Evolutionary conservation across 352 stramenopile species (phyloP).

Genomic region (Achlya hypogyna): DNA sequence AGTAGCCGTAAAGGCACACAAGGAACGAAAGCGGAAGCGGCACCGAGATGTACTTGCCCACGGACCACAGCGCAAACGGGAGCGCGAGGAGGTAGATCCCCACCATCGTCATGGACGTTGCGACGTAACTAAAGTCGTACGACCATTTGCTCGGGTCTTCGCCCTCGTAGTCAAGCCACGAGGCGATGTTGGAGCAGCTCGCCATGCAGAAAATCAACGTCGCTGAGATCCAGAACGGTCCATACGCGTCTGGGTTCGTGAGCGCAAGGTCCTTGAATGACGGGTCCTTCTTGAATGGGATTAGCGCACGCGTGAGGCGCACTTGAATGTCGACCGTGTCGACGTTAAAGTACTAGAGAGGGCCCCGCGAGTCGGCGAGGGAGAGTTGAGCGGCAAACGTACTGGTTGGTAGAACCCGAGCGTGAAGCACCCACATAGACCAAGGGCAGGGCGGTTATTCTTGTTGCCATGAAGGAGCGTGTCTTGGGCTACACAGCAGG

Average conservation of each 20-base stretch:
- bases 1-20: slow-evolving; percentile 81
- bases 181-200: slow-evolving; percentile 76
- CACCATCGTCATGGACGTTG: slow-evolving; percentile 68
- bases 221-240: slow-evolving; percentile 73
- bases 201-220: slow-evolving; percentile 83
- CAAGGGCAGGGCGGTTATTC: slow-evolving; percentile 23
- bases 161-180: slow-evolving; percentile 59
- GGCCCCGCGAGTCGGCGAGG: not conserved
- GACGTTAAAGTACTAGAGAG: slow-evolving; percentile 76
- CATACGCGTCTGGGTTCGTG: slow-evolving; percentile 60
- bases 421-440: slow-evolving; percentile 72
- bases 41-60: slow-evolving; percentile 68
- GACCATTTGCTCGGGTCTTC: slow-evolving; percentile 30
- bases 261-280: slow-evolving; percentile 65
- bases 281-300: slow-evolving; percentile 81
- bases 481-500: not conserved
- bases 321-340: slow-evolving; percentile 74
- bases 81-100: slow-evolving; percentile 66
- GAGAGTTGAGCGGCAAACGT: slow-evolving; percentile 20
- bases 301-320: slow-evolving; percentile 52
- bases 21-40: slow-evolving; percentile 73
- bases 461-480: slow-evolving; percentile 9
- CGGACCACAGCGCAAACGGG: slow-evolving; percentile 64
- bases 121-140: slow-evolving; percentile 77
- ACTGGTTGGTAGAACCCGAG: slow-evolving; percentile 79